These are phyloP conservation scores for Fusarium cicatricum DNA, from an alignment of 2,329 filamentous ascomycete genomes.

Conservation along the genomic window DNA sequence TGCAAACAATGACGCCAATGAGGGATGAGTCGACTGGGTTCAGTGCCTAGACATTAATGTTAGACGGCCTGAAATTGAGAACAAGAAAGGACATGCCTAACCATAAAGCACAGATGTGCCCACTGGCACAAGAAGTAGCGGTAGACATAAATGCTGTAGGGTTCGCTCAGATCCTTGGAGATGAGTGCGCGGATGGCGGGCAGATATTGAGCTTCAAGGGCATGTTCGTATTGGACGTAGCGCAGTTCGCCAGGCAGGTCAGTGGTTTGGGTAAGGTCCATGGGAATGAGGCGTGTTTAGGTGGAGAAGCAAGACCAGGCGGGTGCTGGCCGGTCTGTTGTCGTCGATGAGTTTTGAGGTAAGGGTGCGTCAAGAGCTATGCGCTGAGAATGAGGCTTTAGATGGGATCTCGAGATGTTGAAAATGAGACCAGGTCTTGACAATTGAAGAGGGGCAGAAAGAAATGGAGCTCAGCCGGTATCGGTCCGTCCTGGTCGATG, in stretches of 20 bases:
- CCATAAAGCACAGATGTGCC: slow-evolving; percentile 97
- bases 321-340: neutral
- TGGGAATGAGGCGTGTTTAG: slow-evolving; percentile 29
- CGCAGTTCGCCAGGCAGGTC: slow-evolving; percentile 57
- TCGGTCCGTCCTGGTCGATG: slow-evolving; percentile 20
- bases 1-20: slow-evolving; percentile 92
- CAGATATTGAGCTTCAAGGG: slow-evolving; percentile 71
- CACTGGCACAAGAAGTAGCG: slow-evolving; percentile 98
- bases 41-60: slow-evolving; percentile 56
- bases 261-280: slow-evolving; percentile 47
- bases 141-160: slow-evolving; percentile 99
- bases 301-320: slow-evolving; percentile 1
- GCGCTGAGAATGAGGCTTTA: slow-evolving; percentile 1
- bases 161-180: slow-evolving; percentile 94
- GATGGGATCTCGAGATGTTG: slow-evolving; percentile 14
- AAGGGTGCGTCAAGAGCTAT: neutral
- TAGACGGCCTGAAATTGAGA: slow-evolving; percentile 16
- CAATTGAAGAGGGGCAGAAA: slow-evolving; percentile 33
- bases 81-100: slow-evolving; percentile 46
- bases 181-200: slow-evolving; percentile 91
- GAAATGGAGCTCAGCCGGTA: slow-evolving; percentile 32
- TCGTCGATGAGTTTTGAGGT: neutral
- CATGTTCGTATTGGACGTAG: slow-evolving; percentile 70
- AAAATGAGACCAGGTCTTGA: slow-evolving; percentile 22
- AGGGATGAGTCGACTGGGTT: slow-evolving; percentile 69